A percentile compares a stretch with the other conserved stretches of the same genome.
phyloP scores from a whole-genome alignment of 352 stramenopile species.

The Saprolegnia diclina region DNA sequence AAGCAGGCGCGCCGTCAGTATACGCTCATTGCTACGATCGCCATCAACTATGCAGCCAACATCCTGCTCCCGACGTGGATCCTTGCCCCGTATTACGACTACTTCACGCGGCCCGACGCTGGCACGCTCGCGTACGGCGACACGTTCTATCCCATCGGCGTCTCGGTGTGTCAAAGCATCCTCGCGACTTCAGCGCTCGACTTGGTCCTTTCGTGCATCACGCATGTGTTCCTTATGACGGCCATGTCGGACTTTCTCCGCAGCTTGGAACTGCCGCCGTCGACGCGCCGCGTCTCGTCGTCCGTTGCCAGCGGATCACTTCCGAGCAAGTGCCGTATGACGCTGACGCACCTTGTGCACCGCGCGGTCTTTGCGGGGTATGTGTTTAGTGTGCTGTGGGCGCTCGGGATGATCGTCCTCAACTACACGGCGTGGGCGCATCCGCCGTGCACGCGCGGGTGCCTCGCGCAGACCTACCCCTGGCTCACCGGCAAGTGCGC shows the following conservation, averaged over 20 bases:
- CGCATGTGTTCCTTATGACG: constrained; percentile 9
- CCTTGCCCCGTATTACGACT: constrained; percentile 21
- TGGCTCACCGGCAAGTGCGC: constrained; percentile 40
- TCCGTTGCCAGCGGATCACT: neutral
- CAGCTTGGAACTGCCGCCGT: neutral
- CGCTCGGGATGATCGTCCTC: neutral
- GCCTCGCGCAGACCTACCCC: constrained; percentile 32
- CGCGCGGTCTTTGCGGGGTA: constrained; percentile 16
- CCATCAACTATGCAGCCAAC: constrained; percentile 27
- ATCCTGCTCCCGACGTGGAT: constrained; percentile 28
- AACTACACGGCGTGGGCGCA: neutral
- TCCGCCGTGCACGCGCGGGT: neutral
- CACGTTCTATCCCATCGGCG: constrained; percentile 27
- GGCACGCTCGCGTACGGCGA: constrained; percentile 26
- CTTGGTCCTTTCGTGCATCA: constrained; percentile 21
- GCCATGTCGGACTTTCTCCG: constrained; percentile 3
- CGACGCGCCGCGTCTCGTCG: too few species aligned
- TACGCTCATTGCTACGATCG: constrained; percentile 4
- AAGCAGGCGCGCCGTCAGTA: neutral
- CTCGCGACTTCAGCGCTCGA: constrained; percentile 30
- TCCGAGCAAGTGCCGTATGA: neutral
- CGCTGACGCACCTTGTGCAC: neutral
- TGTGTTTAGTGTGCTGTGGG: neutral
- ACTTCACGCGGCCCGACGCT: constrained; percentile 28
- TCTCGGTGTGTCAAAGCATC: constrained; percentile 30